Conservation (phyloP, 1,139 yeast genomes). For the Saccharomyces hybrid region DNA sequence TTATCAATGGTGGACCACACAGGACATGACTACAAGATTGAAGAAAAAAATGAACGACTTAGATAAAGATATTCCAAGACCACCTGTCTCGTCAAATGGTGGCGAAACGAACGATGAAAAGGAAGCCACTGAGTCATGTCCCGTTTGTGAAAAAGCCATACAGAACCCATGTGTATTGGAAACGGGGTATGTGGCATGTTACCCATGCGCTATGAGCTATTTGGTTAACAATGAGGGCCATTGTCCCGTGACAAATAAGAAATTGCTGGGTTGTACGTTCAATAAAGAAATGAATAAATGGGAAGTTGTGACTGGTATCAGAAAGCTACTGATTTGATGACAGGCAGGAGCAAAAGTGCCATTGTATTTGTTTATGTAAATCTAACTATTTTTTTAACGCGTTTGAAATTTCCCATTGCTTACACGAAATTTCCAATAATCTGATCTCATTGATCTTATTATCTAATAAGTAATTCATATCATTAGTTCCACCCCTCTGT, state of each 20-base stretch:
- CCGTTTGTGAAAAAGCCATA: conserved; percentile 60
- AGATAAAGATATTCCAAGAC: conserved; percentile 45
- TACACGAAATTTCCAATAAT: conserved; percentile 18
- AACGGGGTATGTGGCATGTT: conserved; percentile 87
- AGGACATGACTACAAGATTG: conserved; percentile 62
- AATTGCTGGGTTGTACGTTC: conserved; percentile 65
- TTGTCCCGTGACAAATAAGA: conserved; percentile 79
- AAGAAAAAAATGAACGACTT: conserved; percentile 45
- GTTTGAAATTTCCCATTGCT: conserved; percentile 26
- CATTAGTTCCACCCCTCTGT: conserved; percentile 17
- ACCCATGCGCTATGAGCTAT: conserved; percentile 71
- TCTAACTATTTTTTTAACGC: neutral
- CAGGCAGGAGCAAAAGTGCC: neutral
- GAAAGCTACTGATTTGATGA: conserved; percentile 52
- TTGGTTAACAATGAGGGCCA: conserved; percentile 56
- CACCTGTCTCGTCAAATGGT: conserved; percentile 22
- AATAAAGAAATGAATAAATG: conserved; percentile 51
- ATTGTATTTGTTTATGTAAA: neutral
- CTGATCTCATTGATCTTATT: conserved; percentile 24
- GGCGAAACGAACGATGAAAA: conserved; percentile 1
- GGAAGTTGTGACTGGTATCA: conserved; percentile 58
- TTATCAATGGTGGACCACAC: conserved; percentile 90
- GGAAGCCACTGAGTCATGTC: conserved; percentile 40
- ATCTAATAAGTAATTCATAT: conserved; percentile 22
- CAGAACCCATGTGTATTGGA: conserved; percentile 82